These are phyloP conservation scores for Flaveria bidentis DNA, from an alignment of 129 eudicot species.

Conservation along the genomic window DNA sequence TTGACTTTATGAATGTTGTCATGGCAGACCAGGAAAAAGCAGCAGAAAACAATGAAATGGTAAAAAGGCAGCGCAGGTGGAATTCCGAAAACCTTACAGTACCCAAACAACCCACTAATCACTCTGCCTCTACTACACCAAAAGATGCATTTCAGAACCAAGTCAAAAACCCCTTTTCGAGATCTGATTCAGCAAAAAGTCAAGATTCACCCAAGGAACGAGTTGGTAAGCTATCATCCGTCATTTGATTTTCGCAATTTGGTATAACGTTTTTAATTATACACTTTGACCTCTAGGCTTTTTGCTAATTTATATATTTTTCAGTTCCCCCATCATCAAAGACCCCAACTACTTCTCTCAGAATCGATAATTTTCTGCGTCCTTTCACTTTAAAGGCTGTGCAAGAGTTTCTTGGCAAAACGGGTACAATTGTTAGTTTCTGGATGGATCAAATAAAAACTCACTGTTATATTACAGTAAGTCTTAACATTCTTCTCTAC, in stretches of 20 bases:
- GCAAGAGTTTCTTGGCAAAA: constrained; percentile 89
- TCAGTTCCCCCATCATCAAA: constrained; percentile 76
- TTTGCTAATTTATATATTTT: not conserved
- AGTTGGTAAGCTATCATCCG: constrained; percentile 52
- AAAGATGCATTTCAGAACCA: constrained; percentile 46
- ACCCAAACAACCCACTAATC: constrained; percentile 42
- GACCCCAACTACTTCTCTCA: constrained; percentile 68
- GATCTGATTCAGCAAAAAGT: constrained; percentile 48
- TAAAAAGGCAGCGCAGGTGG: constrained; percentile 77
- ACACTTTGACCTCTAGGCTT: not conserved
- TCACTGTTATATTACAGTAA: constrained; percentile 87
- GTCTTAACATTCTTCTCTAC: constrained; percentile 19
- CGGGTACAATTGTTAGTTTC: constrained; percentile 75
- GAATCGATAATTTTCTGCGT: constrained; percentile 81
- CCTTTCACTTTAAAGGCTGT: constrained; percentile 96
- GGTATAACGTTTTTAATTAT: not conserved
- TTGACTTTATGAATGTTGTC: constrained; percentile 11
- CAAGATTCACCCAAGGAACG: constrained; percentile 77
- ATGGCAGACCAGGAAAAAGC: constrained; percentile 54
- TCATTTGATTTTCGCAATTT: not conserved
- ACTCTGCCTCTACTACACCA: constrained; percentile 46
- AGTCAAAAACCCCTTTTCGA: constrained; percentile 44
- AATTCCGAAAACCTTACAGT: constrained; percentile 55
- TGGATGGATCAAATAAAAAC: constrained; percentile 99
- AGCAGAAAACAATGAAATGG: constrained; percentile 41